Conservation (phyloP, 192 early-diverging fungal species). For the Backusella psychrophila region DNA sequence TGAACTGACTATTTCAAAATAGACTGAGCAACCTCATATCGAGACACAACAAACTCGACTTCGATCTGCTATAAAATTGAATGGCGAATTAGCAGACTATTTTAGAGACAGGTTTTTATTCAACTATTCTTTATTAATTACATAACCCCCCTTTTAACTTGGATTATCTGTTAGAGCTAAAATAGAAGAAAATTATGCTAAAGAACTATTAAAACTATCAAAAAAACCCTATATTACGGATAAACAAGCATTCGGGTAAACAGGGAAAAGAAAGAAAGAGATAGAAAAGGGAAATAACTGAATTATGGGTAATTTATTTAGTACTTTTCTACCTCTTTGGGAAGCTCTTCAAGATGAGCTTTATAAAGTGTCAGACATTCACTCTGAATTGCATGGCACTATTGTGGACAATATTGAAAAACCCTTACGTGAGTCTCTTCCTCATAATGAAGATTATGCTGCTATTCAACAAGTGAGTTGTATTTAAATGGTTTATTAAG, state of each 20-base stretch:
- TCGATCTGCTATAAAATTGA: constrained; percentile 38
- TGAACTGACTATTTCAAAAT: constrained; percentile 3
- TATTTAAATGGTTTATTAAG: not conserved
- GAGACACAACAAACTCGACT: constrained; percentile 48
- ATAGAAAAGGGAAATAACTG: not conserved
- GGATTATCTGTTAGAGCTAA: constrained; percentile 30
- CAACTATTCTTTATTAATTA: not conserved
- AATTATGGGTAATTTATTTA: not conserved
- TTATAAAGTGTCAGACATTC: constrained; percentile 26
- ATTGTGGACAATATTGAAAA: constrained; percentile 41
- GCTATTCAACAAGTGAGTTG: constrained; percentile 20
- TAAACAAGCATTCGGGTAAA: constrained; percentile 42
- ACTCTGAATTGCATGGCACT: constrained; percentile 32
- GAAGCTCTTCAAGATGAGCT: constrained; percentile 33
- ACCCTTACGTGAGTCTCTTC: constrained; percentile 25
- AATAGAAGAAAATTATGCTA: constrained; percentile 51
- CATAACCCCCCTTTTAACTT: not conserved
- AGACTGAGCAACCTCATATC: constrained; percentile 46
- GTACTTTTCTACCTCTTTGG: constrained; percentile 27
- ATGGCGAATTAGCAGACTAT: constrained; percentile 55
- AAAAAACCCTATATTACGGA: constrained; percentile 46
- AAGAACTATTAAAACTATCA: constrained; percentile 43
- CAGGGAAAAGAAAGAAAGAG: not conserved
- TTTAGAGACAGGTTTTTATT: constrained; percentile 48
- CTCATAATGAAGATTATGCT: constrained; percentile 12